A percentile compares a stretch with the other conserved stretches of the same genome.
These are phyloP conservation scores for Candida endomychidarum DNA, from an alignment of 805 yeast species.

Conservation along the genomic window DNA sequence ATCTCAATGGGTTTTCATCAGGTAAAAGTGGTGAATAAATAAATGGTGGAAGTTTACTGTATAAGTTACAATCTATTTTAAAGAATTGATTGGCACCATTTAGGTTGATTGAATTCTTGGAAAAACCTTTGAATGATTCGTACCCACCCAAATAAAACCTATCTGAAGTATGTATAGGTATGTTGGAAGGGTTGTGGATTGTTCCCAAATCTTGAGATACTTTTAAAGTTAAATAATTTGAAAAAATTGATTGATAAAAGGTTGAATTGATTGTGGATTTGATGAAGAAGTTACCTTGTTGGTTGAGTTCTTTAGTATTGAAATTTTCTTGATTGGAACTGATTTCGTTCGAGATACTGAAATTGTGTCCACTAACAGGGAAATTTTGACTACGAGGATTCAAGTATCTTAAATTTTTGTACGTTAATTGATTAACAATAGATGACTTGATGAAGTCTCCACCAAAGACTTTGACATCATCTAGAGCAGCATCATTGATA, in stretches of 20 bases:
- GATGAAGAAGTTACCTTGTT: constrained; percentile 23
- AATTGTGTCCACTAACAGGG: constrained; percentile 51
- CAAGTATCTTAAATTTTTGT: constrained; percentile 22
- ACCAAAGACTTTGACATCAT: constrained; percentile 30
- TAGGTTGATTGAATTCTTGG: constrained; percentile 65
- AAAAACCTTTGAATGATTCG: constrained; percentile 68
- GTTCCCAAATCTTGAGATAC: constrained; percentile 55
- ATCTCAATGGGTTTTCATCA: constrained; percentile 34
- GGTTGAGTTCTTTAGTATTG: constrained; percentile 16
- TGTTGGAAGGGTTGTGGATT: constrained; percentile 35
- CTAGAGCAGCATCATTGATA: constrained; percentile 52
- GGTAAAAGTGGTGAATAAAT: constrained; percentile 21
- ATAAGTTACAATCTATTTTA: constrained; percentile 58
- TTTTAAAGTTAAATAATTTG: constrained; percentile 49
- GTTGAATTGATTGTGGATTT: constrained; percentile 34
- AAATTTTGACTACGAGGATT: constrained; percentile 28
- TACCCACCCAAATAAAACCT: constrained; percentile 83
- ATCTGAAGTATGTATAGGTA: constrained; percentile 64
- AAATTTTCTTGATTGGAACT: constrained; percentile 32
- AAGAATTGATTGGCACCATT: constrained; percentile 69
- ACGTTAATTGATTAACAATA: constrained; percentile 25
- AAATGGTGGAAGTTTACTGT: constrained; percentile 55
- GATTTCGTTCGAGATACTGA: constrained; percentile 62
- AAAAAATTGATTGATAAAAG: constrained; percentile 42
- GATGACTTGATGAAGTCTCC: constrained; percentile 40